phyloP scores from a whole-genome alignment of 495 filamentous ascomycete genomes.

The Neurospora sublineolata region DNA sequence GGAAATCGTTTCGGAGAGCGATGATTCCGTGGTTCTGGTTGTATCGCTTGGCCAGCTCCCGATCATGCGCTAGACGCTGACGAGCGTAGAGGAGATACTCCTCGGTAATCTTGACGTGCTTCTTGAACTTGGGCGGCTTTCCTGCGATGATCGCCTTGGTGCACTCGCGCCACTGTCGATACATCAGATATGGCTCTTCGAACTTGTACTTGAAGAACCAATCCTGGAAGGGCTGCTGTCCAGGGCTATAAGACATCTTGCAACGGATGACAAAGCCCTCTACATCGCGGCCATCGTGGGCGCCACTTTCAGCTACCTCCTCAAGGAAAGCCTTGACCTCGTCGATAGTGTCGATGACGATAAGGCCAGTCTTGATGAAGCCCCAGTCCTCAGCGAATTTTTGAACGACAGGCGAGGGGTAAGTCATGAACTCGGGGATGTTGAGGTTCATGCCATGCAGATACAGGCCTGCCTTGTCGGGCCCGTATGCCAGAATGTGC shows the following conservation, averaged over 20 bases:
- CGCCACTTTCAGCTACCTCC: slow-evolving; percentile 67
- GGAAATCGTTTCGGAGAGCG: slow-evolving; percentile 71
- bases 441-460: slow-evolving; percentile 95
- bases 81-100: slow-evolving; percentile 79
- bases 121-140: slow-evolving; percentile 61
- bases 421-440: slow-evolving; percentile 76
- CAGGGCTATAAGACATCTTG: slow-evolving; percentile 38
- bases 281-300: slow-evolving; percentile 81
- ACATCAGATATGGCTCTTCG: slow-evolving; percentile 97
- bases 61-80: slow-evolving; percentile 53
- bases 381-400: slow-evolving; percentile 88
- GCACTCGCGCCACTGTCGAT: slow-evolving; percentile 94
- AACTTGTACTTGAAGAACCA: slow-evolving; percentile 99
- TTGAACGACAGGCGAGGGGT: slow-evolving; percentile 66
- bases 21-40: slow-evolving; percentile 94
- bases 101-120: slow-evolving; percentile 82
- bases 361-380: slow-evolving; percentile 76
- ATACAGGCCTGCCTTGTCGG: slow-evolving; percentile 81
- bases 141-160: slow-evolving; percentile 82
- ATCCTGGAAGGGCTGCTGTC: slow-evolving; percentile 47
- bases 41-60: slow-evolving; percentile 53
- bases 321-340: slow-evolving; percentile 72
- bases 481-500: slow-evolving; percentile 83
- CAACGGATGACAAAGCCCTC: slow-evolving; percentile 96
- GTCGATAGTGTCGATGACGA: slow-evolving; percentile 62